Evolutionary conservation across 2,329 filamentous ascomycete genomes (phyloP), one percentile per base, ranked within the genome.

Genomic region (Colletotrichum sp.): DNA sequence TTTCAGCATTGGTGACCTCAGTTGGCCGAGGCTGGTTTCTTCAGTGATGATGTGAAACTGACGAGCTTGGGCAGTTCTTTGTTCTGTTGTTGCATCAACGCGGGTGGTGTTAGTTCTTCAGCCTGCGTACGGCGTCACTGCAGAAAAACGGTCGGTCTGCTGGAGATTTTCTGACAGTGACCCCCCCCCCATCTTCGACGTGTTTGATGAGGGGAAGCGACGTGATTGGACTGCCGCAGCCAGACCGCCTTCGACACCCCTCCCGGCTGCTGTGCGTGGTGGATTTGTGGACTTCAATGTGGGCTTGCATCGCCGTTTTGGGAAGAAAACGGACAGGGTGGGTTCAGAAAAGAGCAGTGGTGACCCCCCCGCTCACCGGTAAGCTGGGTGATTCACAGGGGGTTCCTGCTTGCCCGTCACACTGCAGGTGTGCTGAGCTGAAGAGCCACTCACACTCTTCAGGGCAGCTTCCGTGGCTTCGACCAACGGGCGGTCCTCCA

Each of bases 161-260:
- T 71, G 60, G 59, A 65, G 66, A 59, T 60, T 15, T 21, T 43
- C 26, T 18, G 21, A 28, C 60, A 26, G 4, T 30, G 24, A 39
- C 24, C 24, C 32, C 39, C 32, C 30, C 57, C 26, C 71, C 67
- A n/a, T 36, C 32, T 36, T n/a, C 34, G 16, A 57, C 21, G 59
- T 21, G 21, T 36, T 57, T 32, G 67, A 34, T 52, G 70, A 39
- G 61, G 60, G 18, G 18, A 39, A 30, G 24, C 5, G 36, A 43
- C 52, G 59, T 76, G 74, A 76, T 76, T 76, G 74, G 74, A 6
- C n/a, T 52, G 8, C 21, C 34, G 12, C 12, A 21, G 43, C 71
- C 65, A 76, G 74, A 76, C 70, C 70, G 70, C 74, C 74, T 74
- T 74, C 30, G 59, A 66, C 36, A 74, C 67, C 64, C 30, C 70